Percentiles rank a stretch among this genome's conserved stretches.
phyloP scores from a whole-genome alignment of 257 asterid species.

The Solanum corneliomulleri region DNA sequence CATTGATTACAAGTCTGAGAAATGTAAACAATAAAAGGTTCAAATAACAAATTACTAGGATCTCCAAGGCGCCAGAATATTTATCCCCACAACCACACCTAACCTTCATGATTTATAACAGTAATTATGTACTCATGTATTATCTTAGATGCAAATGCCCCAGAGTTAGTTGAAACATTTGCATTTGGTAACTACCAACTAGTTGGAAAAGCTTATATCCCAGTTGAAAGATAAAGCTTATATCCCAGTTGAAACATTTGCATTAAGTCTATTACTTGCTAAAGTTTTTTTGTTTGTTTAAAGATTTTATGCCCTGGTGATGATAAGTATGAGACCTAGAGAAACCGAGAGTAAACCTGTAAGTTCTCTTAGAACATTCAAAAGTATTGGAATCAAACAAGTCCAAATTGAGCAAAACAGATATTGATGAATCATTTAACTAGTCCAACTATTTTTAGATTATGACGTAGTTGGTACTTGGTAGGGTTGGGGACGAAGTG shows the following conservation, averaged over 20 bases:
- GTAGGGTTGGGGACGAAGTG: neutral
- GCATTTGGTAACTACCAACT: neutral
- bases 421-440: neutral
- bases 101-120: neutral
- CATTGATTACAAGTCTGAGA: neutral
- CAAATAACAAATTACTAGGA: neutral
- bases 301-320: neutral
- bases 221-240: too few relatives aligned
- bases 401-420: neutral
- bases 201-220: neutral
- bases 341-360: neutral
- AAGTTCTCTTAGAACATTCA: neutral
- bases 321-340: neutral
- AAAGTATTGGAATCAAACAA: neutral
- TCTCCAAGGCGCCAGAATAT: neutral
- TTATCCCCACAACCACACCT: neutral
- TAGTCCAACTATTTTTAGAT: neutral
- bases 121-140: neutral
- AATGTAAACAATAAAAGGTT: neutral
- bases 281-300: neutral
- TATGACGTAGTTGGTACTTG: neutral
- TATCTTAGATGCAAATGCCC: neutral
- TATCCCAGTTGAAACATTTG: neutral
- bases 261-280: neutral
- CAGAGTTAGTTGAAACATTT: neutral